phyloP scores from a whole-genome alignment of 106 monocot genomes.

The Dioscorea dumetorum region DNA sequence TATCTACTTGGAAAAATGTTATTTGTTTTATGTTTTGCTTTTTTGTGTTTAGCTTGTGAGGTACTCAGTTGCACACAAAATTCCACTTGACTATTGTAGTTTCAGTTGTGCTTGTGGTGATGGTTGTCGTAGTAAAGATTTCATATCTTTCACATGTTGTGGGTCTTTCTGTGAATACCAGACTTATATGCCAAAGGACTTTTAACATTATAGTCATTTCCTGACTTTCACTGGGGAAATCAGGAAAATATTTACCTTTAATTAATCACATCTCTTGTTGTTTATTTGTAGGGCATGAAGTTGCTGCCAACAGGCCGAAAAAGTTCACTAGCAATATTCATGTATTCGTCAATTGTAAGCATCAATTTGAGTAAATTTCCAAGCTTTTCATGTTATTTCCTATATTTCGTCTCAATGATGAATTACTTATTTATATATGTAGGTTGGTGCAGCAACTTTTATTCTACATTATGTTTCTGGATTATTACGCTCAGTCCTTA shows the following conservation, averaged over 20 bases:
- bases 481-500: slow-evolving; percentile 50
- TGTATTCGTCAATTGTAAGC: slow-evolving; percentile 74
- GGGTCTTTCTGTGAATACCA: background rate
- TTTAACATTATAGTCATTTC: background rate
- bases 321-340: slow-evolving; percentile 68
- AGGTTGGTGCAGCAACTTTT: slow-evolving; percentile 77
- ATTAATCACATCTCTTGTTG: background rate
- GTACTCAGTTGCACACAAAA: no score
- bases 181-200: background rate
- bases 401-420: background rate
- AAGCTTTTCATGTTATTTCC: background rate
- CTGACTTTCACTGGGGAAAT: background rate
- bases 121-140: background rate
- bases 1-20: no score
- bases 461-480: slow-evolving; percentile 69
- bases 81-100: no score
- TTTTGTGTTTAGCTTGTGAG: no score
- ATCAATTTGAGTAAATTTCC: background rate
- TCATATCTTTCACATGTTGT: background rate
- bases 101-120: no score
- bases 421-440: slow-evolving; percentile 4
- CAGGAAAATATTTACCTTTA: no score
- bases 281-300: slow-evolving; percentile 60
- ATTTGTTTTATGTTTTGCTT: no score
- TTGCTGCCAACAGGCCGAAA: slow-evolving; percentile 63